phyloP scores from a whole-genome alignment of 768 basidiomycete genomes.

The Psilocybe cubensis region DNA sequence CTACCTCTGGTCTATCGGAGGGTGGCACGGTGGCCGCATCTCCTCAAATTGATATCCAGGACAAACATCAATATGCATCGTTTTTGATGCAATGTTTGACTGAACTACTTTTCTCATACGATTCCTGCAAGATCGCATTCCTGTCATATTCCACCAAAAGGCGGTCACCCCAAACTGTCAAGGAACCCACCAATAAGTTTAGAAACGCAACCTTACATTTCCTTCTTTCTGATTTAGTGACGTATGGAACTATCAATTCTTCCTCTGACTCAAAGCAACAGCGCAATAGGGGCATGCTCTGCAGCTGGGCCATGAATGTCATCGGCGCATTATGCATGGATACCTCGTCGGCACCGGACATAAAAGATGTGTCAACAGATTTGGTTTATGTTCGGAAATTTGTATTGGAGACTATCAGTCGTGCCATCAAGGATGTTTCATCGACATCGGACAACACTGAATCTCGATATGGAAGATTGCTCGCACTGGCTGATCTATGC shows the following conservation, averaged over 20 bases:
- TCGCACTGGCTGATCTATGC: constrained; percentile 86
- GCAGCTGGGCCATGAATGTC: constrained; percentile 89
- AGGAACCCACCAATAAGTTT: constrained; percentile 63
- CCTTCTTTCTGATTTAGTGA: constrained; percentile 81
- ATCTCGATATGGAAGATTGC: constrained; percentile 82
- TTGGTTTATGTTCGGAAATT: constrained; percentile 90
- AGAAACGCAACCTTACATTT: constrained; percentile 75
- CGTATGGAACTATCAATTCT: constrained; percentile 73
- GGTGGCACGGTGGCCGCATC: not conserved
- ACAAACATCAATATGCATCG: constrained; percentile 62
- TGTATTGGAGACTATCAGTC: constrained; percentile 87
- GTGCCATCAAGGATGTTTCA: constrained; percentile 80
- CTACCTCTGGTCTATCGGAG: not conserved
- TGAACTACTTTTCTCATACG: constrained; percentile 92
- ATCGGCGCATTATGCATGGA: constrained; percentile 95
- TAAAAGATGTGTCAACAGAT: constrained; percentile 79
- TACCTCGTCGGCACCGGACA: constrained; percentile 61
- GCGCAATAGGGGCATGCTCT: constrained; percentile 64
- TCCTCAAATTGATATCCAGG: constrained; percentile 28
- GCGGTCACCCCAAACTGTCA: constrained; percentile 56
- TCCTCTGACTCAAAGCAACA: constrained; percentile 55
- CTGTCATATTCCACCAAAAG: constrained; percentile 77
- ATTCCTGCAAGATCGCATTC: constrained; percentile 87
- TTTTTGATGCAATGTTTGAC: constrained; percentile 93
- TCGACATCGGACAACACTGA: constrained; percentile 62